Base-by-base conservation (phyloP, 257 asterid species). In the Penstemon barbatus region DNA sequence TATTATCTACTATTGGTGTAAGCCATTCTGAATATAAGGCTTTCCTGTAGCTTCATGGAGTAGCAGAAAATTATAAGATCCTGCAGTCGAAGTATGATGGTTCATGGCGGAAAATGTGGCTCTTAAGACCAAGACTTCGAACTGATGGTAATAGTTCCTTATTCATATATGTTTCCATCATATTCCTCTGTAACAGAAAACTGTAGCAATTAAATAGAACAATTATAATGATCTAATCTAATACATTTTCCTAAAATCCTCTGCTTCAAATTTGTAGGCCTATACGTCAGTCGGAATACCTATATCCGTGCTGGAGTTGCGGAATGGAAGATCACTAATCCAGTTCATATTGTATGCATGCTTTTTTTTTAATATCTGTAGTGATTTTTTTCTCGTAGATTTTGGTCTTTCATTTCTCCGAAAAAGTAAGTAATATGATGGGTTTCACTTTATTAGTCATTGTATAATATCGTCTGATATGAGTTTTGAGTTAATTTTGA, bases 51-150 rank as follows among this genome's bases (percentile, higher is more conserved):
- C 48, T 76, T 62, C 57, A 81, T 67, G 96, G 96, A 60, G 72
- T 90, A 43, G 82, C 75, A 68, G 95, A 88, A 73, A 90, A 88
- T 76, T 93, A 84, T 72, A 83, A 81, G 80, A 76, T 78, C 74
- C 84, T 93, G 33, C 96, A 90, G 48, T 84, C 80, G 4, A 64
- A 52, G 42, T 93, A 86, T 77, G 81, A 84, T 79, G 95, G 97
- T 66, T 90, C 95, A n/a, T 93, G 99, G 99, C 89, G 89, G 80
- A 90, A 83, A 82, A 93, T 93, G 99, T 93, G 99, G 99, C 92
- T 93, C 69, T 78, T 76, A 76, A 87, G 97, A 71, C 99, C 99
- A 68, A 80, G 99, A 82, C 82, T 93, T 68, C 89, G 99, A 61
- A 85, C 96, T 50, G 99, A 93, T 78, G 99, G 99, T 93, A 82